These are phyloP conservation scores for Rachicladosporium sp. DNA, from an alignment of 2,329 filamentous ascomycete species.

Conservation along the genomic window DNA sequence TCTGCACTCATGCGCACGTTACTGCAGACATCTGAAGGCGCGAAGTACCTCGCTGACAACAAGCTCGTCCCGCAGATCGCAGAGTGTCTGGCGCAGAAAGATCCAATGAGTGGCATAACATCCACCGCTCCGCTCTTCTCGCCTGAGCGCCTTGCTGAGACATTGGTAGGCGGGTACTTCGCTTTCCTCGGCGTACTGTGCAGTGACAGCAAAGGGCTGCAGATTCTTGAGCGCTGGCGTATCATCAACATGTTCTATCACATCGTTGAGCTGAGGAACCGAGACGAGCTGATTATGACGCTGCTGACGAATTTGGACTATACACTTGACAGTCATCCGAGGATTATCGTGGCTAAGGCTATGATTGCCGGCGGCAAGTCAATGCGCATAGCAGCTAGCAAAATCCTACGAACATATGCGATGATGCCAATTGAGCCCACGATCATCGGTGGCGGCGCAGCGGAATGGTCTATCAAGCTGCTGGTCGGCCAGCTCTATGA, in stretches of 20 bases:
- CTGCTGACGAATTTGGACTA: constrained; percentile 90
- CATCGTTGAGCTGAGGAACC: constrained; percentile 80
- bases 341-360: constrained; percentile 85
- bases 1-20: constrained; percentile 80
- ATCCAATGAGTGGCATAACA: constrained; percentile 61
- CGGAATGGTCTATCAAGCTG: constrained; percentile 90
- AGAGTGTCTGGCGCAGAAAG: constrained; percentile 89
- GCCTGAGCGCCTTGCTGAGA: constrained; percentile 69
- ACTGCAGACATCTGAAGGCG: constrained; percentile 72
- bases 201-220: constrained; percentile 66
- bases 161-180: constrained; percentile 85
- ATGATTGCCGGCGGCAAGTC: constrained; percentile 83
- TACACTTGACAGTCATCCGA: constrained; percentile 67
- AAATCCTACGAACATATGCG: constrained; percentile 75
- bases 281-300: constrained; percentile 81
- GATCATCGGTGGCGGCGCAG: constrained; percentile 44
- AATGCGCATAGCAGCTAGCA: constrained; percentile 85
- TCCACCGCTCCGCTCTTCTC: constrained; percentile 89
- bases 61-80: constrained; percentile 89
- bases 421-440: constrained; percentile 40
- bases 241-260: constrained; percentile 99
- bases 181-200: constrained; percentile 81
- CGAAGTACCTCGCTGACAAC: constrained; percentile 76
- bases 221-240: constrained; percentile 88
- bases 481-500: constrained; percentile 97